Base-by-base conservation (phyloP, 192 early-diverging fungal species). In the Geranomyces variabilis region DNA sequence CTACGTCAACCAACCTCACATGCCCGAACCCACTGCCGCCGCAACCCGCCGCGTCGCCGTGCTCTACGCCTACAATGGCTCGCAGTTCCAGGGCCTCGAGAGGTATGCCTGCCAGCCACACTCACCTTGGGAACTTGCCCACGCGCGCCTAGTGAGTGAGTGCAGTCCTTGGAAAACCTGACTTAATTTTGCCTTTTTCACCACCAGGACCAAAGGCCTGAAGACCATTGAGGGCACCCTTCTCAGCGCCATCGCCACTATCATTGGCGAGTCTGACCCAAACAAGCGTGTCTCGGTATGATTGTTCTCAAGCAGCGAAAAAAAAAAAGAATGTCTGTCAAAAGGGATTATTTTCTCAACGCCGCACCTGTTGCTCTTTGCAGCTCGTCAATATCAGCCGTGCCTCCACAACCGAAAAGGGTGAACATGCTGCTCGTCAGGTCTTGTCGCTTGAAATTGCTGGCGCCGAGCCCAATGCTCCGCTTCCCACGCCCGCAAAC, bases 371-470 rank as follows among this genome's bases (percentile, higher is more conserved):
- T 51, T 61, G n/a, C n/a, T n/a, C n/a, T 56, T 12, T 22, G 26
- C 53, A 83, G 81, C 72, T 83, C 46, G 67, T 78, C 60, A 78
- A 79, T 73, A 82, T 84, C 63, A 74, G 70, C 19, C 77, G 83
- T n/a, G 79, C 79, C 2, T 79, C 79, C 41, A 71, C 75, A 6
- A 99, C 98, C 0, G 98, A 99, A 75, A 95, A 97, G 79, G 98
- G 96, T 29, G 98, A 99, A 8, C 96, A 99, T 75, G 96, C 98
- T 24, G 91, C 94, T 45, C 95, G 96, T 12, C 96, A 99, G 66
- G 92, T 99, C 2, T 86, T 96, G 3, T 95, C 95, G 9, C 68
- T 93, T 34, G 98, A 99, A 78, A 88, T 99, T 84, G 87, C 91
- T 55, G 90, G 89, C 71, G 73, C 57, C 28, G 66, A 49, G 19